These are phyloP conservation scores for Drosera capensis DNA, from an alignment of 148 eudicot genomes.

Conservation along the genomic window DNA sequence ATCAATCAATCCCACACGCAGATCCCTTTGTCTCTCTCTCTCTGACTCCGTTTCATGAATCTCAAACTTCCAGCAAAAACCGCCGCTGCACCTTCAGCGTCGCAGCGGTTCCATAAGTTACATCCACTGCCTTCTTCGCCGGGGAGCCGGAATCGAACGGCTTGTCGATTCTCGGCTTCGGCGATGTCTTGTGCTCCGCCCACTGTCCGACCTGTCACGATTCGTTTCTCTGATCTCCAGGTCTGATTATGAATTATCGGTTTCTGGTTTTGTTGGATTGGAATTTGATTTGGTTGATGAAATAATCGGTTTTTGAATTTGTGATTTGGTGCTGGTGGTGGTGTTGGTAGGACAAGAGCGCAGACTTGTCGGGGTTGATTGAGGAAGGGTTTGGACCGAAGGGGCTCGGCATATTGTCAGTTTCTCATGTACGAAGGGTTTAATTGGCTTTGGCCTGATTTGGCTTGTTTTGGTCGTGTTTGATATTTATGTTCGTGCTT, in stretches of 20 bases:
- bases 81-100: too few relatives aligned
- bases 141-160: neutral
- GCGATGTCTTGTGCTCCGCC: slow-evolving; percentile 17
- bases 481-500: neutral
- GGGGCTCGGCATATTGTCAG: slow-evolving; percentile 72
- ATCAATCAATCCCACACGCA: too few relatives aligned
- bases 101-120: too few relatives aligned
- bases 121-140: too few relatives aligned
- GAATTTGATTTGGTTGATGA: neutral
- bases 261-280: neutral
- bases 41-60: too few relatives aligned
- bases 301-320: neutral
- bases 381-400: slow-evolving; percentile 82
- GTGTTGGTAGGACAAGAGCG: slow-evolving; percentile 30
- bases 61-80: too few relatives aligned
- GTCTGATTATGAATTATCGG: slow-evolving; percentile 7
- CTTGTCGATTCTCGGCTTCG: slow-evolving; percentile 5
- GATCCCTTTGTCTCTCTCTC: too few relatives aligned
- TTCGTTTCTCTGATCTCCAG: slow-evolving; percentile 33
- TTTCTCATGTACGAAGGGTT: slow-evolving; percentile 66
- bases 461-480: neutral
- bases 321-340: neutral
- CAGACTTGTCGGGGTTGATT: slow-evolving; percentile 53
- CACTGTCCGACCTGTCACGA: slow-evolving; percentile 28
- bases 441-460: too few relatives aligned